phyloP scores from a whole-genome alignment of 345 rosid species.

The Kernera saxatilis region DNA sequence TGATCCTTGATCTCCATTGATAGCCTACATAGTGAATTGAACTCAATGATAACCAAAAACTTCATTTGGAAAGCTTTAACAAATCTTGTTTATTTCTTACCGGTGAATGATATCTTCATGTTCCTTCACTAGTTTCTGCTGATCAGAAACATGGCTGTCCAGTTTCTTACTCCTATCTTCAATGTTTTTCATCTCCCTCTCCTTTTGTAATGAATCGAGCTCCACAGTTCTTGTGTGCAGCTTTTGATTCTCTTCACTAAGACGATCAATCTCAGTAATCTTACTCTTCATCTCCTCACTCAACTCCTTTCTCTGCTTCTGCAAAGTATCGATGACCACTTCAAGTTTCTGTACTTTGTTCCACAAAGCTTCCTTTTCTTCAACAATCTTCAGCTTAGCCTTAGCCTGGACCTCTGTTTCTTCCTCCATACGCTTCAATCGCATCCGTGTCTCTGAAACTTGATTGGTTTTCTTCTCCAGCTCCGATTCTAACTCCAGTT shows the following conservation, averaged over 20 bases:
- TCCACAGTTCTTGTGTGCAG: conserved; percentile 28
- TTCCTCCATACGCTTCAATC: conserved; percentile 32
- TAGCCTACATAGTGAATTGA: background rate
- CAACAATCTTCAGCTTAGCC: conserved; percentile 26
- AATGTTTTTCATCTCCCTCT: conserved; percentile 9
- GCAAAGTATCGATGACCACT: conserved; percentile 6
- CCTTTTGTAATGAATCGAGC: conserved; percentile 27
- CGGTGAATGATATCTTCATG: conserved; percentile 20
- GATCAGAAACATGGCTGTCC: too few species aligned
- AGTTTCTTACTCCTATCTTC: conserved; percentile 6
- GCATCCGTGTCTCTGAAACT: conserved; percentile 24
- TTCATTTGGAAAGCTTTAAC: background rate
- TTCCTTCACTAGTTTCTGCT: conserved; percentile 28
- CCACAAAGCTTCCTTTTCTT: conserved; percentile 33
- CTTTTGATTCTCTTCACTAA: conserved; percentile 45
- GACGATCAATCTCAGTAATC: conserved; percentile 22
- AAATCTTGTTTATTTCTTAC: background rate
- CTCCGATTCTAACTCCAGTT: conserved; percentile 26
- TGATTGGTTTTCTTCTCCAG: conserved; percentile 34
- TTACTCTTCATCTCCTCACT: conserved; percentile 32
- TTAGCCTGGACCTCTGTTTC: conserved; percentile 30
- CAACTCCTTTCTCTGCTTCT: conserved; percentile 20
- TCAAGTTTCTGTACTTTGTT: conserved; percentile 32
- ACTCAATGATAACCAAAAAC: background rate
- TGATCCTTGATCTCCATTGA: conserved; percentile 29